Base-by-base conservation (phyloP, 768 basidiomycete genomes). In the Tubosaeta sp. region DNA sequence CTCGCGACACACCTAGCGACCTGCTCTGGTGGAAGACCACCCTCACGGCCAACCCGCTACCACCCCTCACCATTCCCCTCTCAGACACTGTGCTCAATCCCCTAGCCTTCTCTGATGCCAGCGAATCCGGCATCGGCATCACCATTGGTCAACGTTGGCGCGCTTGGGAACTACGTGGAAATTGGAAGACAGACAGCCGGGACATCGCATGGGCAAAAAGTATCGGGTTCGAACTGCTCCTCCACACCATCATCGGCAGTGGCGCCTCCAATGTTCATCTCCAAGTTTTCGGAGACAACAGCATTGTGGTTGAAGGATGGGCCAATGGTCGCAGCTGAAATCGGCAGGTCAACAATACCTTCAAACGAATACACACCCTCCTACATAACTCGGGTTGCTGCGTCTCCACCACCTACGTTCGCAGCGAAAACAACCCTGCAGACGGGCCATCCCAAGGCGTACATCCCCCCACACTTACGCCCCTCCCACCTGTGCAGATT, bases 151-250 rank as follows among this genome's bases (percentile, higher is more conserved):
- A 44, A 3, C 1, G 4, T 0, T 56, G 43, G 48, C 5, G 17
- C 10, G 51, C 44, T 0, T 56, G 55, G 54, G 1, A 27, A 8
- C 34, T 62, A n/a, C 3, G 61, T 29, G 43, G 49, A 1, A 44
- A 32, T 0, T 65, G 64, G 65, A 19, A 55, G 2, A 17, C 29
- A 0, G 16, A 9, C 1, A 13, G 25, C 0, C 3, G 48, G 0
- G 62, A 66, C 37, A 66, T 66, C 13, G 47, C 45, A 0, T 66
- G 65, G 60, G 63, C 56, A 0, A 53, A 66, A 53, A 60, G 58
- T 2, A n/a, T 65, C 4, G 43, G 42, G 1, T 46, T 56, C 4
- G 44, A 56, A 4, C 6, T 56, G 4, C 55, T 56, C 14, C 2
- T 50, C 10, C 26, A 10, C 7, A 39, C 44, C 37, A 34, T 26